Conservation (phyloP, 768 basidiomycete genomes). For the Boletus sp. region DNA sequence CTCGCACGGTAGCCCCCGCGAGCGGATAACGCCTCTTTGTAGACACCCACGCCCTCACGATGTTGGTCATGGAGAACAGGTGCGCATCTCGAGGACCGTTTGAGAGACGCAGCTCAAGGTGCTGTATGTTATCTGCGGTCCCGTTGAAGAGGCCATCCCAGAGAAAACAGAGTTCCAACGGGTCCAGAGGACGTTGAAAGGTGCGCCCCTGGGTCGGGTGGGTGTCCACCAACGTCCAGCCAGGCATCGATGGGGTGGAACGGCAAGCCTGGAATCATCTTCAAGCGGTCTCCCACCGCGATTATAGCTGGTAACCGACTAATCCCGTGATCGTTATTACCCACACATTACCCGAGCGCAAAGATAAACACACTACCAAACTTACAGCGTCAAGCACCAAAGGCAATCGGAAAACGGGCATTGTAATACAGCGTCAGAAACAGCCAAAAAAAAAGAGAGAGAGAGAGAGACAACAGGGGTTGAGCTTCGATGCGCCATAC, state of each 20-base stretch:
- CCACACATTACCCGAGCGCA: not conserved
- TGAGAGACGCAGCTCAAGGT: conserved; percentile 24
- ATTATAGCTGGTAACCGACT: not conserved
- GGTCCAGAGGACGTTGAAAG: conserved; percentile 39
- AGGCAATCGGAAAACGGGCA: not conserved
- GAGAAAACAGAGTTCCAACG: conserved; percentile 40
- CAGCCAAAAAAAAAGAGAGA: too few relatives aligned
- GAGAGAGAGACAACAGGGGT: not conserved
- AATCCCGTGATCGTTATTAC: not conserved
- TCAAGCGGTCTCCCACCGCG: not conserved
- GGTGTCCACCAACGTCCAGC: conserved; percentile 14
- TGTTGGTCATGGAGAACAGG: conserved; percentile 32
- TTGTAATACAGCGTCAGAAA: not conserved
- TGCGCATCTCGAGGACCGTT: conserved; percentile 23
- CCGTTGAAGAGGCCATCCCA: conserved; percentile 41
- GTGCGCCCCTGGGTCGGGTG: conserved; percentile 4
- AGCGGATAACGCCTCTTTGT: conserved; percentile 51
- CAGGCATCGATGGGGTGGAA: conserved; percentile 2
- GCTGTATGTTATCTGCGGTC: conserved; percentile 42
- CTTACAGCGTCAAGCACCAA: not conserved
- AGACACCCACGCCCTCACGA: conserved; percentile 42
- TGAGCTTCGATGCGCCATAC: not conserved
- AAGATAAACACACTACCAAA: not conserved
- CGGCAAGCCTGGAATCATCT: not conserved
- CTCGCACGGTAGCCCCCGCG: conserved; percentile 40